Base-by-base conservation (phyloP, 1,284 basidiomycete species). In the Grifola frondosa region DNA sequence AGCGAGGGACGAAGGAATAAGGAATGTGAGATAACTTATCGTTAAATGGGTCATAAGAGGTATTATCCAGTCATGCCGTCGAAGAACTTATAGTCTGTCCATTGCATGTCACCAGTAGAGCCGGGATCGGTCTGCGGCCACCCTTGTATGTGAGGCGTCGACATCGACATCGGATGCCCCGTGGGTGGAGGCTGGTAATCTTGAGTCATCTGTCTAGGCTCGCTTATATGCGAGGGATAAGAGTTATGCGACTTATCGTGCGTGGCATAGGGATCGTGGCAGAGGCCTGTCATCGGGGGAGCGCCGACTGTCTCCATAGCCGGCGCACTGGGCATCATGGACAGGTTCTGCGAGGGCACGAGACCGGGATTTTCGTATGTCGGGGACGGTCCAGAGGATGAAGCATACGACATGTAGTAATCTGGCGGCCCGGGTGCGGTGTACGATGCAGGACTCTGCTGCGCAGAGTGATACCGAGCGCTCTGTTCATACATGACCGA, bases 341-440 rank as follows among this genome's bases (percentile, higher is more conserved):
- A 48, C 30, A 48, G 19, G 20, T 43, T n/a, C n/a, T n/a, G n/a
- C n/a, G n/a, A 46, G 22, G 28, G 20, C 44, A 49, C 34, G 11
- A 44, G 23, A 13, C 40, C 32, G 28, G 29, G 12, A 21, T 38
- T 42, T n/a, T 54, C 54, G 43, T 47, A 56, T n/a, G 39, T 45
- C 23, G 45, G 37, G 8, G 43, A 25, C 12, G 52, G 46, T 20
- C 36, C 41, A 30, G 35, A 37, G 19, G 48, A 21, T 17, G 49
- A 33, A 23, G 49, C 37, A 30, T 59, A 59, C 25, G 50, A 20
- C 32, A 54, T 32, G 43, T 55, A 57, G 47, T 54, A 58, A 36
- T 46, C 35, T 0, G 39, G 39, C 20, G 49, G 53, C 4, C 39
- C 45, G 7, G 49, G 49, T 10, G 42, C 35, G 5, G 45, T 45